Evolutionary conservation across 2,329 filamentous ascomycete species (phyloP), one percentile per base, ranked within the genome.

Genomic region (Colletotrichum sp.): DNA sequence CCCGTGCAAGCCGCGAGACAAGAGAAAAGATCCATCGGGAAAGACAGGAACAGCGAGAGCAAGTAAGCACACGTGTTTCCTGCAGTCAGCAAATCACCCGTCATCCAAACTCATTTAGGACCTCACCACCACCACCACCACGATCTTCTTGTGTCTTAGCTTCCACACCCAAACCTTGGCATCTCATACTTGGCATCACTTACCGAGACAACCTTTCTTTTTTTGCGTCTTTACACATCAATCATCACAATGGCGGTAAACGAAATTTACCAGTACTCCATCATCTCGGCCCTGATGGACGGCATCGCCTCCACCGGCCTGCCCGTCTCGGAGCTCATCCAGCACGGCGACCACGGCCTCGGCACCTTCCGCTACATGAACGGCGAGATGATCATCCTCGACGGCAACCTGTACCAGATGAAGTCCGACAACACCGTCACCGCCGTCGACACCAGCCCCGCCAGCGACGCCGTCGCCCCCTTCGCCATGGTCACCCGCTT

Each of bases 321-420:
- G 12, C 80, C 81, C 11, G 73, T 82, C 55, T 75, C 79, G 0
- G 66, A 66, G 11, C 74, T 84, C 27, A 76, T 83, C 62, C 65
- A 66, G 7, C 79, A 82, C 68, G 81, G 82, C 69, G 76, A 83
- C 77, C 81, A 82, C 74, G 82, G 82, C 24, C 77, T 84, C 1
- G 82, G 82, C 58, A 83, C 82, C 4, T 83, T 83, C 70, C 76
- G 77, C 21, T 62, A 79, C 77, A 82, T 83, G 79, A 74, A 69
- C 21, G 82, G 82, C 76, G 82, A 83, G 76, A 81, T 83, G 79
- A 81, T 83, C 61, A 70, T 83, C 15, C 72, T 83, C 24, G 79
- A 82, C 68, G 80, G 81, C 27, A 59, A 76, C 3, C 73, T 80
- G 33, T 83, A 80, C 73, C 81, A 82, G 68, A 83, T 83, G 81